Percentiles rank a stretch among this genome's conserved stretches.
Evolutionary conservation across 208 protist genomes (phyloP).

Genomic region (Herpetomonas samuelpessoai): DNA sequence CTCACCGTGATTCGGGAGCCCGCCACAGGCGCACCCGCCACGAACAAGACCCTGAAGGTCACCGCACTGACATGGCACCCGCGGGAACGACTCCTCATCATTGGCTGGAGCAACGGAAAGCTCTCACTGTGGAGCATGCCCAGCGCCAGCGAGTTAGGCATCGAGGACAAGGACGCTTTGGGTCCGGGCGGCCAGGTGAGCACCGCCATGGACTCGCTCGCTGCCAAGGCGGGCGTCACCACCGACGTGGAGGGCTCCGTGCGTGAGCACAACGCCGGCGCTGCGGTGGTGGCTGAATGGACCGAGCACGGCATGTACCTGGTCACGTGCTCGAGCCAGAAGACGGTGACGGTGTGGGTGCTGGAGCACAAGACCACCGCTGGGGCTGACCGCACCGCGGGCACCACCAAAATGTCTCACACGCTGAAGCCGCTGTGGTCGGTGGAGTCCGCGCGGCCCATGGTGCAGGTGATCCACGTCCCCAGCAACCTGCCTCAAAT

Average conservation of each 20-base stretch:
- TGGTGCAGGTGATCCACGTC: slow-evolving; percentile 50
- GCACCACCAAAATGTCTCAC: slow-evolving; percentile 9
- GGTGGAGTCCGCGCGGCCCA: slow-evolving; percentile 36
- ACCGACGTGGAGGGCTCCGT: slow-evolving; percentile 56
- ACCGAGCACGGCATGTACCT: slow-evolving; percentile 53
- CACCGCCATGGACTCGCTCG: slow-evolving; percentile 27
- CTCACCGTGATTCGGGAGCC: slow-evolving; percentile 47
- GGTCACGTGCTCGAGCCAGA: slow-evolving; percentile 52
- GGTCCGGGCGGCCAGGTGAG: slow-evolving; percentile 10
- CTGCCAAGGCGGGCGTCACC: slow-evolving; percentile 29
- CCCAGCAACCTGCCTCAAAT: slow-evolving; percentile 1
- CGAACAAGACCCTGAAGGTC: slow-evolving; percentile 19
- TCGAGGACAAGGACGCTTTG: slow-evolving; percentile 24
- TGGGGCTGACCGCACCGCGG: slow-evolving; percentile 4
- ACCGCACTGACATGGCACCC: slow-evolving; percentile 88
- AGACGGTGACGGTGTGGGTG: slow-evolving; percentile 62
- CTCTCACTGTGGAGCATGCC: slow-evolving; percentile 68
- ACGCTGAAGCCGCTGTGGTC: slow-evolving; percentile 67
- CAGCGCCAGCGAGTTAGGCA: slow-evolving; percentile 17
- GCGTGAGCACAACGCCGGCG: slow-evolving; percentile 52
- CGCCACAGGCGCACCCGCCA: slow-evolving; percentile 15
- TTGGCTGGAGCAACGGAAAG: slow-evolving; percentile 84
- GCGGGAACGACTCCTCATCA: slow-evolving; percentile 48
- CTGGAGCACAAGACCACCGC: slow-evolving; percentile 34
- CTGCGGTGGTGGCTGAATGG: slow-evolving; percentile 56